A percentile compares a stretch with the other conserved stretches of the same genome.
These are phyloP conservation scores for Amylostereum areolatum DNA, from an alignment of 1,284 basidiomycete genomes.

Conservation along the genomic window DNA sequence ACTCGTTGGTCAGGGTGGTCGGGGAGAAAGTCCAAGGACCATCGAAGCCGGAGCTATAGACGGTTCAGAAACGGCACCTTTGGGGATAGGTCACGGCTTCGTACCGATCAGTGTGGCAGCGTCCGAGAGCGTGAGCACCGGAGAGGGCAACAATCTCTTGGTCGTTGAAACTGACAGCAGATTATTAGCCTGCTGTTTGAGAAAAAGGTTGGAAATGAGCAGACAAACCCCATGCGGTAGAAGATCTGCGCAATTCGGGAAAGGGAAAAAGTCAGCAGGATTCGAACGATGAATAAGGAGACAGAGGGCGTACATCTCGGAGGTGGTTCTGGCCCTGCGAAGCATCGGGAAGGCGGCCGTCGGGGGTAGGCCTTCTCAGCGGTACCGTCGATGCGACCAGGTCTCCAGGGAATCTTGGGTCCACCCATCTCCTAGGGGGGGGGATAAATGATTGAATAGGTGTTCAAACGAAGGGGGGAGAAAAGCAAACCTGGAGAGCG, in stretches of 20 bases:
- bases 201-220: too few relatives aligned
- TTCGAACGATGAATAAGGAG: neutral
- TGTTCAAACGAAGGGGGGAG: neutral
- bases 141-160: constrained; percentile 94
- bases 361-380: constrained; percentile 77
- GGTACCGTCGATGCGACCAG: constrained; percentile 83
- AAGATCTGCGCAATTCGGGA: constrained; percentile 80
- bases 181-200: constrained; percentile 2
- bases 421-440: constrained; percentile 64
- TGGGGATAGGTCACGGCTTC: constrained; percentile 9
- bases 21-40: constrained; percentile 92
- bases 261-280: constrained; percentile 1
- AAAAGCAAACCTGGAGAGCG: constrained; percentile 59
- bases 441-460: neutral
- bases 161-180: constrained; percentile 71
- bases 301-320: constrained; percentile 55
- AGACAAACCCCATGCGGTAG: constrained; percentile 75
- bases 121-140: constrained; percentile 92
- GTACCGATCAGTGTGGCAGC: constrained; percentile 80
- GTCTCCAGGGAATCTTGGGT: constrained; percentile 82
- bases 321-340: constrained; percentile 82
- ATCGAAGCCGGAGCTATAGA: constrained; percentile 73
- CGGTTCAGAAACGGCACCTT: neutral
- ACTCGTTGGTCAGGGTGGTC: constrained; percentile 86
- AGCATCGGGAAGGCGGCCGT: constrained; percentile 93